These are phyloP conservation scores for Phaeolepiota aurea DNA, from an alignment of 768 basidiomycete species.

Conservation along the genomic window DNA sequence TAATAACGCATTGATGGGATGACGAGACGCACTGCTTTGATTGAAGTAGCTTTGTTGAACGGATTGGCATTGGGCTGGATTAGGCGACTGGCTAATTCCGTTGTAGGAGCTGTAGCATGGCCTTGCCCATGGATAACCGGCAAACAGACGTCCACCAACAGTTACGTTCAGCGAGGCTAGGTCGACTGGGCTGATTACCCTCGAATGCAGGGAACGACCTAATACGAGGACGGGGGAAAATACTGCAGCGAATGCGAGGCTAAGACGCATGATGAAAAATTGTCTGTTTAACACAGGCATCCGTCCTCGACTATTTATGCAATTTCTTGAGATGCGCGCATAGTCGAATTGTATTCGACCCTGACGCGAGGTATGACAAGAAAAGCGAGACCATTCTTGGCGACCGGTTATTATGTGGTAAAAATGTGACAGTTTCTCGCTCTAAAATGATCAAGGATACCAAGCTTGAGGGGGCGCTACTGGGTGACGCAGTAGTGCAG, in stretches of 20 bases:
- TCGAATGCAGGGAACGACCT: neutral
- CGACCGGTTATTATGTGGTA: too few species aligned
- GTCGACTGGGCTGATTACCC: neutral
- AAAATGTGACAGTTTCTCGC: too few species aligned
- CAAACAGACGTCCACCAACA: slow-evolving; percentile 10
- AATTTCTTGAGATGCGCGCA: neutral
- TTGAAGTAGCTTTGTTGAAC: slow-evolving; percentile 14
- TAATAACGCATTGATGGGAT: neutral
- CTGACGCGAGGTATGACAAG: too few species aligned
- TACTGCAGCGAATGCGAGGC: neutral
- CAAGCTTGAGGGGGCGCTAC: too few species aligned
- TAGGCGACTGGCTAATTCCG: slow-evolving; percentile 5
- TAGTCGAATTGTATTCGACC: too few species aligned
- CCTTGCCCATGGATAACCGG: slow-evolving; percentile 12
- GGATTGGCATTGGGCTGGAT: slow-evolving; percentile 7
- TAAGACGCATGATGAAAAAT: neutral
- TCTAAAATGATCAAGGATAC: too few species aligned
- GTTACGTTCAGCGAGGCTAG: slow-evolving; percentile 11
- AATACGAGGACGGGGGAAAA: neutral
- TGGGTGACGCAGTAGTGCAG: too few species aligned
- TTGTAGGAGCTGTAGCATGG: slow-evolving; percentile 13
- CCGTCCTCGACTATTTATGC: neutral
- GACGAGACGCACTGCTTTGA: neutral
- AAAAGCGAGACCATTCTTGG: too few species aligned
- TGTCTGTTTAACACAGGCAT: neutral